Percentiles rank a stretch among this genome's conserved stretches.
Evolutionary conservation across 2,329 filamentous ascomycete species (phyloP).

Genomic region (Penicillium griseofulvum): DNA sequence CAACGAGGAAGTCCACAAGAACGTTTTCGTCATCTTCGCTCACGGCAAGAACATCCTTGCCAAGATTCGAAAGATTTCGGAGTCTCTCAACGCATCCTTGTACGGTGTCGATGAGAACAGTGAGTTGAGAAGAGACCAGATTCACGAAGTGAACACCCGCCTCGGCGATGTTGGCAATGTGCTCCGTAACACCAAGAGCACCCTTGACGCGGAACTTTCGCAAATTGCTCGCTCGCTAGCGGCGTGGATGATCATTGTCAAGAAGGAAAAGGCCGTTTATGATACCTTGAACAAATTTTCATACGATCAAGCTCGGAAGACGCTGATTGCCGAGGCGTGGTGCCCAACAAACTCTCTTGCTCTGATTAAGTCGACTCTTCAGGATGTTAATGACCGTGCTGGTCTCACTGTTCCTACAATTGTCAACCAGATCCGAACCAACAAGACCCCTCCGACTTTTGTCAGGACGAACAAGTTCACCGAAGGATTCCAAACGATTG

Average conservation of each 20-base stretch:
- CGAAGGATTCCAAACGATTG: conserved; percentile 96
- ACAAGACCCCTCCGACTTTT: conserved; percentile 95
- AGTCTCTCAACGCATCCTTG: conserved; percentile 91
- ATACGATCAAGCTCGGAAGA: conserved; percentile 92
- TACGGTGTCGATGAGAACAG: conserved; percentile 98
- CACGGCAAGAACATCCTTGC: conserved; percentile 97
- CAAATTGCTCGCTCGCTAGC: conserved; percentile 91
- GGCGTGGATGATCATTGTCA: conserved; percentile 95
- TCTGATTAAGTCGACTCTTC: conserved; percentile 86
- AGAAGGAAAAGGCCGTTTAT: conserved; percentile 98
- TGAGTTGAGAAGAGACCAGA: conserved; percentile 90
- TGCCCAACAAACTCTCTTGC: conserved; percentile 87
- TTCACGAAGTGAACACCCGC: conserved; percentile 94
- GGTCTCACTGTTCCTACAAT: conserved; percentile 97
- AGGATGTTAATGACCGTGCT: conserved; percentile 94
- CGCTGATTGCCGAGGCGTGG: conserved; percentile 96
- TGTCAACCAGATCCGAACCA: conserved; percentile 95
- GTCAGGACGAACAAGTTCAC: conserved; percentile 99
- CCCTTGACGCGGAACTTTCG: conserved; percentile 85
- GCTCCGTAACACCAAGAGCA: conserved; percentile 89
- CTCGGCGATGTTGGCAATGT: conserved; percentile 89
- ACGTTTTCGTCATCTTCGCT: conserved; percentile 98
- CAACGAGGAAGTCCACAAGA: conserved; percentile 92
- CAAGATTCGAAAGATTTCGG: conserved; percentile 98
- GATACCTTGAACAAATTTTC: conserved; percentile 94